Percentiles rank a stretch among this genome's conserved stretches.
These are phyloP conservation scores for Trypanosoma caninum DNA, from an alignment of 208 protist genomes.

Conservation along the genomic window DNA sequence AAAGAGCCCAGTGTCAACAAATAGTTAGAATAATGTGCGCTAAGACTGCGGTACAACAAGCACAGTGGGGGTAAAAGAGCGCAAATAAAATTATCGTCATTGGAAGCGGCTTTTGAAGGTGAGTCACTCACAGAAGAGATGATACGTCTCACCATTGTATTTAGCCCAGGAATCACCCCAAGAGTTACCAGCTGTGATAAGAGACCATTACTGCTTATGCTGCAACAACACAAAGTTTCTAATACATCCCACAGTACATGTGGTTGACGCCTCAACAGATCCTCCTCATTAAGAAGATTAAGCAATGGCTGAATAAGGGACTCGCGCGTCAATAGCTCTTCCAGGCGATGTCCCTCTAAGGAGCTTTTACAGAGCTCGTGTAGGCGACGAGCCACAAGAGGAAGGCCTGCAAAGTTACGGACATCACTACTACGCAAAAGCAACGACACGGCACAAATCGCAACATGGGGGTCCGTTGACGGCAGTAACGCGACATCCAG, in stretches of 20 bases:
- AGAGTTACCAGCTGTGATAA: conserved; percentile 31
- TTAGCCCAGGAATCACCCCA: conserved; percentile 30
- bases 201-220: conserved; percentile 20
- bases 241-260: conserved; percentile 29
- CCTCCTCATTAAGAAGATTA: conserved; percentile 26
- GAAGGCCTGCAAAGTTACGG: conserved; percentile 6
- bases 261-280: conserved; percentile 17
- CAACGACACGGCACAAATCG: conserved; percentile 7
- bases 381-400: conserved; percentile 21
- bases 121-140: conserved; percentile 5
- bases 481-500: conserved; percentile 8
- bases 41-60: conserved; percentile 39
- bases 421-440: conserved; percentile 16
- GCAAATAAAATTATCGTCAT: conserved; percentile 2
- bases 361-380: conserved; percentile 25
- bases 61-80: conserved; percentile 30
- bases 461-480: conserved; percentile 14
- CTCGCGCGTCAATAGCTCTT: conserved; percentile 41
- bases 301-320: conserved; percentile 37
- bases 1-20: conserved; percentile 42
- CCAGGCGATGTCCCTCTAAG: conserved; percentile 14
- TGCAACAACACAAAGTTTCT: conserved; percentile 23
- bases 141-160: conserved; percentile 27
- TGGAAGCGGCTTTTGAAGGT: conserved; percentile 3
- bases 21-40: conserved; percentile 22